Conservation (phyloP, 2,329 filamentous ascomycete genomes). For the Penicillium sp. region DNA sequence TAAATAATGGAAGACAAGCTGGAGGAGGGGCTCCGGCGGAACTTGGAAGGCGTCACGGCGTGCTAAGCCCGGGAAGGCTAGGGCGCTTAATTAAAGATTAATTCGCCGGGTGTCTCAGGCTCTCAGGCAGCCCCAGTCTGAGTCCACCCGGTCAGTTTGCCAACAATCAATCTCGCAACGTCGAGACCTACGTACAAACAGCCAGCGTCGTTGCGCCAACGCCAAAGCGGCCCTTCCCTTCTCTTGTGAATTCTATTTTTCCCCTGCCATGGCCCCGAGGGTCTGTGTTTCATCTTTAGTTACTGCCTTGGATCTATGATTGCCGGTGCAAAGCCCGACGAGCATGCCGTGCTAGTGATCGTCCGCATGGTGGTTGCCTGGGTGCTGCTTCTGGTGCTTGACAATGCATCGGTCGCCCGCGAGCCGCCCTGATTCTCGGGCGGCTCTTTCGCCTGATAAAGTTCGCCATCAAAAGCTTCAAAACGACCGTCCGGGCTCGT, state of each 20-base stretch:
- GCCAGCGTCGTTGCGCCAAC: background rate
- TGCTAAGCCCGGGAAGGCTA: too few species aligned
- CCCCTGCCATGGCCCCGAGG: background rate
- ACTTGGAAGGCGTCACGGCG: too few species aligned
- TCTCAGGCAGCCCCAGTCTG: background rate
- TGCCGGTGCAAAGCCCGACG: background rate
- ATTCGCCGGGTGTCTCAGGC: slow-evolving; percentile 1
- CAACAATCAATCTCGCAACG: background rate
- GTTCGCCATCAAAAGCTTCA: slow-evolving; percentile 5
- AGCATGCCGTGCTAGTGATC: slow-evolving; percentile 10
- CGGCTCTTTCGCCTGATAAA: slow-evolving; percentile 3
- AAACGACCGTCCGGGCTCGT: slow-evolving; percentile 35
- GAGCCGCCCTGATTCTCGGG: slow-evolving; percentile 13
- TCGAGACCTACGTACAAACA: too few species aligned
- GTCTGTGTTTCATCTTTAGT: background rate
- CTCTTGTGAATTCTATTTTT: background rate
- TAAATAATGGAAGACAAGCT: background rate
- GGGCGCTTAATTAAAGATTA: background rate
- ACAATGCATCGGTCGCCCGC: slow-evolving; percentile 14
- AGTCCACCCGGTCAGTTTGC: background rate
- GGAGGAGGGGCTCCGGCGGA: too few species aligned
- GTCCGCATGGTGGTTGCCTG: slow-evolving; percentile 12
- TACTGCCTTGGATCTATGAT: background rate
- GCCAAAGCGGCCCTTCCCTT: background rate
- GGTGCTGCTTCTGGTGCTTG: slow-evolving; percentile 2